These are phyloP conservation scores for Bassia scoparia DNA, from an alignment of 148 eudicot species.

Conservation along the genomic window DNA sequence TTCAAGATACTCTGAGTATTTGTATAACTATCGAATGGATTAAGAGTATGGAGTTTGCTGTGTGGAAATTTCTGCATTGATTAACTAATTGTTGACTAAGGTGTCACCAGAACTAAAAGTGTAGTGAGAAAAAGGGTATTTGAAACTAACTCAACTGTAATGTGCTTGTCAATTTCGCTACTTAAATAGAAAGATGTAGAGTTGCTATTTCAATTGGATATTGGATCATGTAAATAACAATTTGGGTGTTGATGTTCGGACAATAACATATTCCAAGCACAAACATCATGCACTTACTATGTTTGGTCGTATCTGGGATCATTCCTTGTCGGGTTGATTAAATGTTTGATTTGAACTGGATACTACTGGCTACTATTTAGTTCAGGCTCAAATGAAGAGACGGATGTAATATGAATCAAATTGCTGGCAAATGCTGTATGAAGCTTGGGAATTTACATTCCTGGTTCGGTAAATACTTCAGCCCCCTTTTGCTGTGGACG, in stretches of 20 bases:
- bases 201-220: not conserved
- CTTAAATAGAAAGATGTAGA: not conserved
- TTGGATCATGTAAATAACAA: not conserved
- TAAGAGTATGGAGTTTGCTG: no score
- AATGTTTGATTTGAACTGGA: not conserved
- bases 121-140: not conserved
- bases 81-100: no score
- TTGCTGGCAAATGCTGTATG: no score
- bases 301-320: not conserved
- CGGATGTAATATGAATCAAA: no score
- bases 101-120: no score
- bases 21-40: no score
- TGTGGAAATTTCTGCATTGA: no score
- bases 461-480: no score
- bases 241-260: not conserved
- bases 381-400: not conserved
- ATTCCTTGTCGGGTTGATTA: not conserved
- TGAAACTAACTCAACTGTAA: constrained; percentile 7
- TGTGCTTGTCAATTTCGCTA: not conserved
- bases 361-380: not conserved
- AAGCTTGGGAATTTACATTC: no score
- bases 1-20: no score
- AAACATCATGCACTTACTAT: not conserved
- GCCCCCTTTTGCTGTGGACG: not conserved
- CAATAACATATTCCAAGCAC: no score